A percentile compares a stretch with the other conserved stretches of the same genome.
These are phyloP conservation scores for Tricholoma sp. DNA, from an alignment of 768 basidiomycete species.

Conservation along the genomic window DNA sequence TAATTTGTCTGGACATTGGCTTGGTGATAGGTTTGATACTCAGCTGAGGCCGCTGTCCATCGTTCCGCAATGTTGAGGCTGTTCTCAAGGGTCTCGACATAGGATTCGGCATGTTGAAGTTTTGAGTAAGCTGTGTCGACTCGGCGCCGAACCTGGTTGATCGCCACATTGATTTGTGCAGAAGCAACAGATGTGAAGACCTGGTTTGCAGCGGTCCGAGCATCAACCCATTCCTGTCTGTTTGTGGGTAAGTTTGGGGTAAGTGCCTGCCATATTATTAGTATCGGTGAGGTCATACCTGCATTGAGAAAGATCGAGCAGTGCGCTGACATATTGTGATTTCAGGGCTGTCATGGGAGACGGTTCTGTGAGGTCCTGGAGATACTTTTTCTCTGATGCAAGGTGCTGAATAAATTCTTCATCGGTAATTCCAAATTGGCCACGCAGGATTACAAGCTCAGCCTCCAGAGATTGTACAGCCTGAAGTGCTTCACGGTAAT, in stretches of 20 bases:
- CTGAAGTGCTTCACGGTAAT: no score
- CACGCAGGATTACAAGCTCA: no score
- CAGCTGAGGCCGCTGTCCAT: not conserved
- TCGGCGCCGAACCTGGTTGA: not conserved
- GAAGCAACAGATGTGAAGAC: not conserved
- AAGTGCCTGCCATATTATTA: not conserved
- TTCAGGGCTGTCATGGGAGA: not conserved
- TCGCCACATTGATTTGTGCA: not conserved
- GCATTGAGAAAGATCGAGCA: conserved; percentile 1
- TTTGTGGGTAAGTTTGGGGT: not conserved
- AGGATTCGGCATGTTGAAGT: no score
- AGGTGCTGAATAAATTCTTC: no score
- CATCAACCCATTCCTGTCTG: not conserved
- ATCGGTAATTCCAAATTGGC: no score
- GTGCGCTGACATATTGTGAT: not conserved
- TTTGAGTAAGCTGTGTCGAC: no score
- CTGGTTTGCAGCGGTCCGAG: not conserved
- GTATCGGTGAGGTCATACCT: not conserved
- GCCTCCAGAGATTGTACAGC: no score
- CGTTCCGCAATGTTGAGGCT: not conserved
- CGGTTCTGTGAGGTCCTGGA: not conserved
- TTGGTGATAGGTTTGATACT: not conserved
- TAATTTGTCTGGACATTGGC: not conserved
- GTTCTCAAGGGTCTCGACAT: no score
- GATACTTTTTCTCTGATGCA: no score